Evolutionary conservation across 371 early-diverging fungal genomes (phyloP), one percentile per base, ranked within the genome.

Genomic region (Amoeboaphelidium protococcarum): DNA sequence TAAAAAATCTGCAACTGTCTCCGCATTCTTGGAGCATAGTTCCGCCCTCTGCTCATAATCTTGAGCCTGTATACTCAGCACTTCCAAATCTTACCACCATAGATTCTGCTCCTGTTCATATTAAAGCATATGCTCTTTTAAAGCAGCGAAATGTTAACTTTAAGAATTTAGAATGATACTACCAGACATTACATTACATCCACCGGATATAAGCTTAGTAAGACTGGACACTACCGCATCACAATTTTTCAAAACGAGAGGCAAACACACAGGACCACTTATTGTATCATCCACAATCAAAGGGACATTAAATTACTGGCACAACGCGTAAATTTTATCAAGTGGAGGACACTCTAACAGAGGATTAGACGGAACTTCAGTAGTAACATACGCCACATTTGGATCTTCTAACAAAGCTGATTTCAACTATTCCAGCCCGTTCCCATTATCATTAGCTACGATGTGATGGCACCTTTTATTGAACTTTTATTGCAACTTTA

Each of bases 181-280:
- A 48, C 95, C 95, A 48, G 82, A 91, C 91, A 90, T 90, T n/a
- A 89, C 91, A 58, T 94, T 88, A 52, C 81, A 73, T 59, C 86
- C 87, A 23, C 94, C 94, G 48, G 78, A 77, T 54, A 91, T 89
- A 42, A 85, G 64, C 64, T 92, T 92, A 19, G 94, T 88, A 49
- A 94, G 58, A 53, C 86, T 85, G 21, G 86, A 77, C 3, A 87
- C 92, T 1, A 87, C 76, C 24, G 86, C 65, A 57, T 92, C 91
- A 0, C 83, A 83, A 64, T 66, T 72, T 47, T 64, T 59, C 16
- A 85, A 64, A 1, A 75, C 80, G 25, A 62, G n/a, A n/a, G n/a
- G 57, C 20, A 87, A 74, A 53, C 91, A 90, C 44, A 74, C 72
- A 64, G 87, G 82, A 62, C 79, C 83, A 44, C 88, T 90, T 26